Conservation (phyloP, 129 eudicot genomes). For the Flaveria brownii region DNA sequence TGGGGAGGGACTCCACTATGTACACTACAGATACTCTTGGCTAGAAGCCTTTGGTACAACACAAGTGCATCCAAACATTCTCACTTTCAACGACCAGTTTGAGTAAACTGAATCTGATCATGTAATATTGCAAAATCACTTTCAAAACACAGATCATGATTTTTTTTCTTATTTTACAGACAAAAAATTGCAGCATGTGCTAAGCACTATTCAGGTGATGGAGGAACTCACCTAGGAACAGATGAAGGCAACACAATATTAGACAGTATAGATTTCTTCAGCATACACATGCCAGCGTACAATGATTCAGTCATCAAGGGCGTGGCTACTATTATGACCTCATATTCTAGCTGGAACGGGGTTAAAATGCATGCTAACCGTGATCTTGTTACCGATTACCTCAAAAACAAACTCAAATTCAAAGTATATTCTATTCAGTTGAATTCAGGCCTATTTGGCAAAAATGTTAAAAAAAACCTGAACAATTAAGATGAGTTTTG, state of each 20-base stretch:
- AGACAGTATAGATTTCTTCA: conserved; percentile 32
- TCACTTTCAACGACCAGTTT: not conserved
- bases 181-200: conserved; percentile 60
- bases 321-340: conserved; percentile 70
- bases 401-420: conserved; percentile 52
- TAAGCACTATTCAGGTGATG: conserved; percentile 78
- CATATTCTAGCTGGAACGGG: conserved; percentile 76
- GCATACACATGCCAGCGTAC: conserved; percentile 75
- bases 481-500: not conserved
- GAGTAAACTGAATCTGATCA: not conserved
- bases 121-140: too few species aligned
- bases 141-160: too few species aligned
- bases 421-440: conserved; percentile 37
- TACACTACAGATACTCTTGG: too few species aligned
- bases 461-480: not conserved
- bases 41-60: too few species aligned
- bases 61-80: too few species aligned
- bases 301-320: conserved; percentile 61
- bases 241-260: conserved; percentile 57
- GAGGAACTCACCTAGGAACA: conserved; percentile 65
- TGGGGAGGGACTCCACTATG: too few species aligned
- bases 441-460: not conserved
- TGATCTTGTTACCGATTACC: conserved; percentile 52
- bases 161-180: conserved; percentile 27
- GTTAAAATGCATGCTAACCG: conserved; percentile 66